phyloP scores from a whole-genome alignment of 140 eudicot species.

The Stevia rebaudiana region DNA sequence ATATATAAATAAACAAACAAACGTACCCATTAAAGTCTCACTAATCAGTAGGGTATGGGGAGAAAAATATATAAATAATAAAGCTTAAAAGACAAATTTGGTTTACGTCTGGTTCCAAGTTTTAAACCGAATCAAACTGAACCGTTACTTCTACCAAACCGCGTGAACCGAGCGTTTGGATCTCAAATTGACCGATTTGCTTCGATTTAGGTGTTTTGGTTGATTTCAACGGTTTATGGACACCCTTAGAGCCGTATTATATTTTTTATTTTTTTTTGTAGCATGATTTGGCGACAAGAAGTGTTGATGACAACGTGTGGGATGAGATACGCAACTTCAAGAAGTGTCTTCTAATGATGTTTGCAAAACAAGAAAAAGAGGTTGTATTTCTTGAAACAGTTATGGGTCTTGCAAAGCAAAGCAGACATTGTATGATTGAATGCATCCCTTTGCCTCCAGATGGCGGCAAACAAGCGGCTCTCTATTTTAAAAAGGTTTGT shows the following conservation, averaged over 20 bases:
- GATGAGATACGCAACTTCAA: conserved; percentile 86
- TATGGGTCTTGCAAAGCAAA: conserved; percentile 70
- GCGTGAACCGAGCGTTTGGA: too few relatives aligned
- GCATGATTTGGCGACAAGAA: conserved; percentile 82
- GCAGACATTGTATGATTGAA: conserved; percentile 84
- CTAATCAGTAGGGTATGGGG: too few relatives aligned
- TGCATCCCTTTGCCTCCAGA: conserved; percentile 82
- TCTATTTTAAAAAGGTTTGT: conserved; percentile 80
- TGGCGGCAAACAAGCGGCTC: conserved; percentile 75
- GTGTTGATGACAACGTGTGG: conserved; percentile 84
- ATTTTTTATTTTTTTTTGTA: conserved; percentile 20
- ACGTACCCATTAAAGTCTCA: too few relatives aligned
- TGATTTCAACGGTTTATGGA: too few relatives aligned
- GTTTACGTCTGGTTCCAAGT: too few relatives aligned
- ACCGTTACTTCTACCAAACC: too few relatives aligned
- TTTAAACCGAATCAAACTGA: too few relatives aligned
- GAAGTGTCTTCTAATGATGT: conserved; percentile 90
- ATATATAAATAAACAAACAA: too few relatives aligned
- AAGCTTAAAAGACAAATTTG: too few relatives aligned
- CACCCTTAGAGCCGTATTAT: neutral
- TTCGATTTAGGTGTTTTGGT: too few relatives aligned
- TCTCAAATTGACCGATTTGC: too few relatives aligned
- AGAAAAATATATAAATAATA: too few relatives aligned
- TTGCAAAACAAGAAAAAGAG: conserved; percentile 80
- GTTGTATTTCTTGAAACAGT: conserved; percentile 80